A percentile compares a stretch with the other conserved stretches of the same genome.
Conservation (phyloP, 2,329 filamentous ascomycete species). For the Fusarium zealandicum region DNA sequence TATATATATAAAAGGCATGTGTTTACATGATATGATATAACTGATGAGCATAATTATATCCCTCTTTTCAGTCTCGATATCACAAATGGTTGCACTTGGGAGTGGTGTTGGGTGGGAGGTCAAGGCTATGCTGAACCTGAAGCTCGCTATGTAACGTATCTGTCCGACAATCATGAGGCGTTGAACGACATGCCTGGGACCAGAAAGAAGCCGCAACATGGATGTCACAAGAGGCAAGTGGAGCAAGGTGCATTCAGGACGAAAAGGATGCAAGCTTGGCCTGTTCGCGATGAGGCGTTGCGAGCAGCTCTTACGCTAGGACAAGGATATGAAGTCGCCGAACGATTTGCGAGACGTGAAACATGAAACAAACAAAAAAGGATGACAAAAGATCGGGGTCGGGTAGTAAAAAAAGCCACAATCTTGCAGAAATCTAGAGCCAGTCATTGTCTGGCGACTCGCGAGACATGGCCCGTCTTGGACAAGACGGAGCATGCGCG, state of each 20-base stretch:
- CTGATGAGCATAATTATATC: too few relatives aligned
- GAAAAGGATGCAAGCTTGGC: slow-evolving; percentile 13
- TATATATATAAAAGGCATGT: not conserved
- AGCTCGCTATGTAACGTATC: too few relatives aligned
- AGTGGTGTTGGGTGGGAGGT: not conserved
- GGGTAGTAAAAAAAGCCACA: slow-evolving; percentile 8
- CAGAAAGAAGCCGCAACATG: not conserved
- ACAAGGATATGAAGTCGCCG: slow-evolving; percentile 24
- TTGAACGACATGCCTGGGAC: not conserved
- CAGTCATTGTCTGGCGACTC: slow-evolving; percentile 14
- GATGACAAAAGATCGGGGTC: not conserved
- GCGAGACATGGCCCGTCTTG: slow-evolving; percentile 14
- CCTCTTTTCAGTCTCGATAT: not conserved
- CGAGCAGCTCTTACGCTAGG: slow-evolving; percentile 10
- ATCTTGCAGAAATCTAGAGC: slow-evolving; percentile 21
- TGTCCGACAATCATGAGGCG: too few relatives aligned
- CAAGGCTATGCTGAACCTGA: too few relatives aligned
- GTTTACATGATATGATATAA: too few relatives aligned
- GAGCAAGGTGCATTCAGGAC: slow-evolving; percentile 6
- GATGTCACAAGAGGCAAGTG: slow-evolving; percentile 17
- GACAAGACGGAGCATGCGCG: slow-evolving; percentile 16
- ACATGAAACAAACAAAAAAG: slow-evolving; percentile 28
- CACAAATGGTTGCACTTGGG: not conserved
- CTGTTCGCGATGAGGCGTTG: slow-evolving; percentile 16
- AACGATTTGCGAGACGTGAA: slow-evolving; percentile 30